Base-by-base conservation (phyloP, 1,284 basidiomycete species). In the Ganoderma lucidum region DNA sequence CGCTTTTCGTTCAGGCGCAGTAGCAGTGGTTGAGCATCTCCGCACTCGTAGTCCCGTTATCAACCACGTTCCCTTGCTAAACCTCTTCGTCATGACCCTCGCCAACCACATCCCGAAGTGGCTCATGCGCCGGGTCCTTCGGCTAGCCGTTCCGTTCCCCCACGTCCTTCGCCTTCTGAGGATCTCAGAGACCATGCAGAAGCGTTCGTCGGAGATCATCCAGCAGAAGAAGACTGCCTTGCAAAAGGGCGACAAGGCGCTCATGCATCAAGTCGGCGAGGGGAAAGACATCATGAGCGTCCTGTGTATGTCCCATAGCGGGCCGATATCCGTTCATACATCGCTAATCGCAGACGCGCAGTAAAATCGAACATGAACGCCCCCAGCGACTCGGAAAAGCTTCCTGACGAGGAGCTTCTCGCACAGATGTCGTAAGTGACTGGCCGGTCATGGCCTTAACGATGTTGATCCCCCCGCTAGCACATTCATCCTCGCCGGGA, bases 201-300 rank as follows among this genome's bases (percentile, higher is more conserved):
- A 76, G 2, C 81, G 81, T 0, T 81, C 85, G 0, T 64, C 74
- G 1, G 76, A 81, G 32, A 83, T 88, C 8, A 80, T 81, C 23
- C 71, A 81, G 32, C 75, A 75, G 42, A 88, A 84, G 77, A 82
- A 74, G 48, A 73, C 74, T 23, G 73, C 72, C 62, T 48, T 70
- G 45, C 41, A 61, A 66, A 59, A 79, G 81, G 69, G 78, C 19
- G 78, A 71, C 48, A 66, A 67, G 37, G 75, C 70, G 1, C 66
- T 77, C 17, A 53, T 66, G 19, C 73, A 76, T 23, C 75, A 76
- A 44, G 58, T 71, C 37, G 80, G 78, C 2, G 74, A 80, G 64
- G 84, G 83, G 4, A 83, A 82, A 69, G 86, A 87, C 71, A 77
- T 86, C 62, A 81, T 86, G 73, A 85, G 83, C 65, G 79, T 86